Conservation (phyloP, 345 rosid species). For the Pugionium cornutum region DNA sequence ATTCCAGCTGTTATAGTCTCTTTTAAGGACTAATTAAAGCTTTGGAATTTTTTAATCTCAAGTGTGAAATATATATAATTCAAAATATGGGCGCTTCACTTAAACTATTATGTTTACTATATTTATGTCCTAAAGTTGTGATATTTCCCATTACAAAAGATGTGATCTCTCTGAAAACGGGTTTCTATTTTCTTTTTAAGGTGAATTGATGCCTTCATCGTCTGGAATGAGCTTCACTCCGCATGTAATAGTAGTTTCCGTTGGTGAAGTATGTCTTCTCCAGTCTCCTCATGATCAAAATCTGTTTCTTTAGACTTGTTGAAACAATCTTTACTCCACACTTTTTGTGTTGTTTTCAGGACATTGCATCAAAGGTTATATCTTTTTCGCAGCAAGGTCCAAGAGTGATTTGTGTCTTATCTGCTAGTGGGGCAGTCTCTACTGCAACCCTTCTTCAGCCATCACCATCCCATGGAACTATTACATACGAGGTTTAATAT, state of each 20-base stretch:
- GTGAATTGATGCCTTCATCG: slow-evolving; percentile 45
- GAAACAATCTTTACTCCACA: background rate
- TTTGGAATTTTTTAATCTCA: slow-evolving; percentile 28
- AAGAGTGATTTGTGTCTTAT: slow-evolving; percentile 81
- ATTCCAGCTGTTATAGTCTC: slow-evolving; percentile 15
- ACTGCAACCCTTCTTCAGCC: slow-evolving; percentile 86
- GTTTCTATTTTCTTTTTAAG: slow-evolving; percentile 10
- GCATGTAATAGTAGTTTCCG: slow-evolving; percentile 66
- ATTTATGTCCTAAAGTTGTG: background rate
- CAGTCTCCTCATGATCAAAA: background rate
- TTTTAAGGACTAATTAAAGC: slow-evolving; percentile 17
- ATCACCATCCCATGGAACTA: slow-evolving; percentile 70
- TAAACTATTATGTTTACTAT: background rate
- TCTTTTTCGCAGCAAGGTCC: slow-evolving; percentile 86
- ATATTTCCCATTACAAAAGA: background rate
- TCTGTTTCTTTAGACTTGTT: slow-evolving; percentile 5
- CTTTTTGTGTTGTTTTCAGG: slow-evolving; percentile 28
- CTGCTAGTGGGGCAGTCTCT: slow-evolving; percentile 91
- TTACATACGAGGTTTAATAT: slow-evolving; percentile 76
- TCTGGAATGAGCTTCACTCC: slow-evolving; percentile 89
- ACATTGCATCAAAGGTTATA: slow-evolving; percentile 62
- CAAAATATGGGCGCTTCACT: slow-evolving; percentile 17
- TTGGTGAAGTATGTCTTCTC: slow-evolving; percentile 62
- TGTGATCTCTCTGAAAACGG: background rate
- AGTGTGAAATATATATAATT: background rate